Base-by-base conservation (phyloP, 2,329 filamentous ascomycete species). In the Albifimbria verrucaria region DNA sequence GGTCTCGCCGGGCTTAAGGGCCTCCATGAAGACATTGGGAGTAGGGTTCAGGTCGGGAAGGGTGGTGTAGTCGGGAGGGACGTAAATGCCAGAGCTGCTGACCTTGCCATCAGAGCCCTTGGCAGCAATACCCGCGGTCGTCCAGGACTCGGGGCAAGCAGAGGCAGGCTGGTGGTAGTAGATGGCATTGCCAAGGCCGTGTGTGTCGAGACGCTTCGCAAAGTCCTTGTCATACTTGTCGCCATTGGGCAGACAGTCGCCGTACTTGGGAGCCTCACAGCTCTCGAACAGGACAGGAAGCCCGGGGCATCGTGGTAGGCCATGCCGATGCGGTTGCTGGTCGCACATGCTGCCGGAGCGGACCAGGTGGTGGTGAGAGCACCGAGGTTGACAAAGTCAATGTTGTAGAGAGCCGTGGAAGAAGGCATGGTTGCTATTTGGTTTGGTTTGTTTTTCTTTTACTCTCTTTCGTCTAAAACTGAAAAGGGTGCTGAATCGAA, bases 351-450 rank as follows among this genome's bases (percentile, higher is more conserved):
- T 15, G 46, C n/a, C 11, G 46, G 46, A 20, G 46, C 22, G 9
- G 46, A 20, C 24, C 21, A 48, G 24, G 46, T 48, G 46, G 46
- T 32, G 24, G 46, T 48, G 26, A 48, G 46, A 20, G 46, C 24
- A 21, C 46, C 46, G 25, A 48, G 46, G 46, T 48, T 48, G 46
- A 48, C 26, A 26, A 48, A 48, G 46, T 24, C 18, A 17, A 48
- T n/a, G 17, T 48, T 24, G 15, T 24, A 48, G 46, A 48, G 46
- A 12, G 25, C 24, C 15, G 46, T 32, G 25, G 36, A 24, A 20
- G 46, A 17, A 39, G 32, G 32, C 32, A 39, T 39, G 32, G 5
- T 12, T 39, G 32, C 18, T 12, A n/a, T 7, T 39, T 39, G 15
- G 5, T 4, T 39, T 39, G n/a, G n/a, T 39, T 39, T 5, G 32